Conservation (phyloP, 495 filamentous ascomycete genomes). For the Xylona heveae region DNA sequence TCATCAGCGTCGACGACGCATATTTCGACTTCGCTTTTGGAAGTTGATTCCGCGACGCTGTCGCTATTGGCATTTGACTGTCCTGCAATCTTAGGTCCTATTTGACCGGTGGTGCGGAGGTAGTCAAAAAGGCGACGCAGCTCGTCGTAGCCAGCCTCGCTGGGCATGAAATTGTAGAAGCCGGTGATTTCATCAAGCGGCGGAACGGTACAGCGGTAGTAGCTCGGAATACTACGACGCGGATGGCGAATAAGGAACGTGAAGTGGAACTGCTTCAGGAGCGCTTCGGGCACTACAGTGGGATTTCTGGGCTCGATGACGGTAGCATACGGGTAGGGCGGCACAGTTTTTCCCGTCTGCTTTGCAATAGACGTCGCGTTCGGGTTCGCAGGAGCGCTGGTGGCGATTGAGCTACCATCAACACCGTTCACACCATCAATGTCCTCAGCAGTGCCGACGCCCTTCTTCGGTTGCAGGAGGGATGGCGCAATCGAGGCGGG, state of each 20-base stretch:
- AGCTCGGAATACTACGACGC: constrained; percentile 65
- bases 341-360: constrained; percentile 6
- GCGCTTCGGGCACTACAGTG: constrained; percentile 51
- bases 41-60: constrained; percentile 5
- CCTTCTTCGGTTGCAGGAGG: constrained; percentile 36
- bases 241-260: constrained; percentile 97
- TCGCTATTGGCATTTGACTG: constrained; percentile 15
- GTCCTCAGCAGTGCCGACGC: constrained; percentile 28
- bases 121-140: constrained; percentile 72
- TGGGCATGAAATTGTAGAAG: constrained; percentile 66
- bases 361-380: not conserved
- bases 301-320: constrained; percentile 44
- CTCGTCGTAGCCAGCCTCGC: constrained; percentile 79
- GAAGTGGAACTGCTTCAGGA: constrained; percentile 65
- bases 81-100: constrained; percentile 39
- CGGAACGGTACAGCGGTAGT: constrained; percentile 89
- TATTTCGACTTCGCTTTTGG: constrained; percentile 27
- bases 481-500: constrained; percentile 54
- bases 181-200: constrained; percentile 63
- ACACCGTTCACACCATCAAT: constrained; percentile 11
- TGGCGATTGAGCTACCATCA: constrained; percentile 5
- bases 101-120: constrained; percentile 32
- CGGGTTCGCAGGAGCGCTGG: constrained; percentile 3
- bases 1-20: constrained; percentile 93
- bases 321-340: constrained; percentile 36